Evolutionary conservation across 1,284 basidiomycete species (phyloP).

Genomic region (Wallemia ichthyophaga): DNA sequence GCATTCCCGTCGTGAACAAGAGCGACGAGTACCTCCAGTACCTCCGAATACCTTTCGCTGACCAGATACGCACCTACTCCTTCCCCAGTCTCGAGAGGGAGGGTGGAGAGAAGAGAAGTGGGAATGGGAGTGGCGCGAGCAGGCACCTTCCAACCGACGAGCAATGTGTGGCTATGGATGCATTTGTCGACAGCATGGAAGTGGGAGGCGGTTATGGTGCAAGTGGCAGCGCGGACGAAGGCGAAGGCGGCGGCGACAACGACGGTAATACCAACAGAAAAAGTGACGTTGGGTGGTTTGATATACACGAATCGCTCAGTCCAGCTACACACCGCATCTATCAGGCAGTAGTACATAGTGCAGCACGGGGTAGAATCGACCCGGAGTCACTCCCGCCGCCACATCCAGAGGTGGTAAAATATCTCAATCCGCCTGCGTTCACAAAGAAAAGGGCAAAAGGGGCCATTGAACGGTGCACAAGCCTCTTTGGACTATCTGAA

Average conservation of each 20-base stretch:
- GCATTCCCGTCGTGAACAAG: background rate
- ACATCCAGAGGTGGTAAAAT: constrained; percentile 52
- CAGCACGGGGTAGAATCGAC: constrained; percentile 39
- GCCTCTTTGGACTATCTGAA: constrained; percentile 33
- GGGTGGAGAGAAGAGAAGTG: constrained; percentile 29
- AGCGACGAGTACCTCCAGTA: background rate
- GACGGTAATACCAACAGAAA: too few species aligned
- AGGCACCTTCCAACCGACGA: constrained; percentile 51
- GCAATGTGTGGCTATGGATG: constrained; percentile 51
- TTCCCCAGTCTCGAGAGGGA: constrained; percentile 59
- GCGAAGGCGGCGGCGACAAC: too few species aligned
- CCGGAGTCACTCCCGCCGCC: constrained; percentile 47
- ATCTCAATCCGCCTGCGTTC: constrained; percentile 41
- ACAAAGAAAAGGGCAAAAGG: constrained; percentile 29
- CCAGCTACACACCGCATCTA: constrained; percentile 70
- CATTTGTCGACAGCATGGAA: constrained; percentile 60
- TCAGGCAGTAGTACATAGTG: constrained; percentile 67
- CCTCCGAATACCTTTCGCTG: constrained; percentile 45
- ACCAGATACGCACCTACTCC: constrained; percentile 60
- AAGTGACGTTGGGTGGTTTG: constrained; percentile 34
- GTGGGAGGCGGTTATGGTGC: too few species aligned
- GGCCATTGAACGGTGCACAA: constrained; percentile 30
- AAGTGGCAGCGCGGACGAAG: too few species aligned
- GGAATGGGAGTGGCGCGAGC: too few species aligned
- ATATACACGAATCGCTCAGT: constrained; percentile 45